Base-by-base conservation (phyloP, 495 filamentous ascomycete species). In the Umbilicaria muhlenbergii region DNA sequence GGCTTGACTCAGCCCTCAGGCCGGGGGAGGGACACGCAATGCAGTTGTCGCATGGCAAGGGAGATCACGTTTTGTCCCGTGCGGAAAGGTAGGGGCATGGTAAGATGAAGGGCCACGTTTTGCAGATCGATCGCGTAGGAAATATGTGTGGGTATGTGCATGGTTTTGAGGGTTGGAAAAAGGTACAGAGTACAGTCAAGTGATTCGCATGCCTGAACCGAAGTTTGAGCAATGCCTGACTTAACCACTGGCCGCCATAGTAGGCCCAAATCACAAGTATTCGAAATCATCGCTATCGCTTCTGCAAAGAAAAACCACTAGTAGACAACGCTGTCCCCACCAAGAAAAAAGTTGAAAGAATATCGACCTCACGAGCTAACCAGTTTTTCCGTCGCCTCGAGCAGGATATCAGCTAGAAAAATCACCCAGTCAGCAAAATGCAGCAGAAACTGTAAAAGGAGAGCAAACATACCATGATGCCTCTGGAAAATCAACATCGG, bases 401-500 rank as follows among this genome's bases (percentile, higher is more conserved):
- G 63, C 36, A 82, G 61, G 44, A 82, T 70, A 58, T 80, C 77
- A 46, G 73, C 69, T 73, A 49, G 16, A 44, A 42, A 39, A 34
- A 49, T 68, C 51, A 63, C 57, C 46, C 42, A 14, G 32, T 6
- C 13, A 24, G 44, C 38, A 19, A 41, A 16, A 16, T 33, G 11
- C 14, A 33, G 24, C 35, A 44, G 5, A 35, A 3, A 28, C 39
- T 12, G 6, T 14, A 14, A 34, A 44, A 36, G 36, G 39, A 11
- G 16, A 52, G 21, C 61, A 51, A 41, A 74, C 69, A 68, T 70
- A 61, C 80, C 91, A 68, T 98, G 91, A 58, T 84, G 76, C 69
- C 86, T 74, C 74, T 94, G 80, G 73, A 98, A 96, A 52, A 94
- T 77, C 54, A 98, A 65, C 91, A 98, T 98, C 38, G 91, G 91